Conservation (phyloP, 2,329 filamentous ascomycete species). For the Fusarium sp. region DNA sequence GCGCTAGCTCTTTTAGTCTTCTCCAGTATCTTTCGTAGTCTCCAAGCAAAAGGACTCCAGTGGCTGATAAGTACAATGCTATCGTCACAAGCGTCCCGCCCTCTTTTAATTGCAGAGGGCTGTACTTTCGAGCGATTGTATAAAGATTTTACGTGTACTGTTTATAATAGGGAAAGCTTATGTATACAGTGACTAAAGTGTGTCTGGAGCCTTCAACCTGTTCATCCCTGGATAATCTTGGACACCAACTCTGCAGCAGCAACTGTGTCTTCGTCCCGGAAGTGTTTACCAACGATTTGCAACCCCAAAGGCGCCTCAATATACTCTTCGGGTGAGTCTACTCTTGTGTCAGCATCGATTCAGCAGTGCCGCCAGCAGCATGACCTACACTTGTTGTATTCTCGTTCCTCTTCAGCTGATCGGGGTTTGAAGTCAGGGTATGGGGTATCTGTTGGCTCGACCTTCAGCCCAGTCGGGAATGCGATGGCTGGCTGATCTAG, state of each 20-base stretch:
- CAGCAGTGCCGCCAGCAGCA: fast-evolving
- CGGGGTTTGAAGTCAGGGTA: neutral
- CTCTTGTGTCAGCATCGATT: fast-evolving
- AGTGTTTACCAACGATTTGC: neutral
- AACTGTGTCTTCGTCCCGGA: neutral
- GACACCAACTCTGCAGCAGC: neutral
- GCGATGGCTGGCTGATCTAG: neutral
- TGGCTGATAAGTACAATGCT: too few species aligned
- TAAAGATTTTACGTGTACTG: too few species aligned
- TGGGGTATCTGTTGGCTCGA: neutral
- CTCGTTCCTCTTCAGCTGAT: neutral
- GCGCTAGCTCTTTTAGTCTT: neutral
- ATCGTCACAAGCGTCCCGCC: too few species aligned
- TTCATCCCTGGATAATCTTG: neutral
- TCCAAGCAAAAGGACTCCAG: neutral
- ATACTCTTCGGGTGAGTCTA: neutral
- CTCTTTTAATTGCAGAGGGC: too few species aligned
- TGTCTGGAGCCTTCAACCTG: neutral
- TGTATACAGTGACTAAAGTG: neutral
- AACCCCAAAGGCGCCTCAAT: fast-evolving
- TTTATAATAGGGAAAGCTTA: neutral
- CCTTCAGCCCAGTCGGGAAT: neutral
- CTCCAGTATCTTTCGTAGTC: neutral
- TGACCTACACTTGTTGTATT: neutral
- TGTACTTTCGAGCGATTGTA: too few species aligned